phyloP scores from a whole-genome alignment of 495 filamentous ascomycete genomes.

The Letharia columbiana region DNA sequence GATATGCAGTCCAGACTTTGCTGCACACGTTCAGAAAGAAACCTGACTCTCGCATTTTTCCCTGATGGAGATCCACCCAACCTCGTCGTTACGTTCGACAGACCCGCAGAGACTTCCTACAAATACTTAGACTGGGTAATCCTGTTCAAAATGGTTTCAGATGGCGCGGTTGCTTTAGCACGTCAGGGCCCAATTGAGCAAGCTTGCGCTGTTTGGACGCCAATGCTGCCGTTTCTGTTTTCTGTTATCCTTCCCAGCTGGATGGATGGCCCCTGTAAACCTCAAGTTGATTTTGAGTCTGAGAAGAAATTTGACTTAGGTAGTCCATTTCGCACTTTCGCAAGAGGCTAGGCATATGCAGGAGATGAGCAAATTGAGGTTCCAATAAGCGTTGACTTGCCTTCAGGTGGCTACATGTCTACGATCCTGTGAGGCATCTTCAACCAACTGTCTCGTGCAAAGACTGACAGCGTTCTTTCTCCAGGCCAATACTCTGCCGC shows the following conservation, averaged over 20 bases:
- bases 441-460: not conserved
- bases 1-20: not conserved
- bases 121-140: not conserved
- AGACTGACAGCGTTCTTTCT: not conserved
- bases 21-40: not conserved
- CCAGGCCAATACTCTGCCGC: too few species aligned
- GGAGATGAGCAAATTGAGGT: not conserved
- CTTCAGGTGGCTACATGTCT: not conserved
- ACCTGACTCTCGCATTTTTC: not conserved
- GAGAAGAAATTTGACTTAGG: not conserved
- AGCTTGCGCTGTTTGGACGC: not conserved
- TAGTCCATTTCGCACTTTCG: too few species aligned
- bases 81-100: not conserved
- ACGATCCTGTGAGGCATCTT: not conserved
- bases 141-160: too few species aligned
- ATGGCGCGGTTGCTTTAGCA: not conserved
- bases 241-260: too few species aligned
- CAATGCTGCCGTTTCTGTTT: not conserved
- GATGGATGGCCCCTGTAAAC: not conserved
- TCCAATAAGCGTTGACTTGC: not conserved
- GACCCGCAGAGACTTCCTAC: not conserved
- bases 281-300: not conserved
- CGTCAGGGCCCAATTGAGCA: not conserved
- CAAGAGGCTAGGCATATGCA: not conserved
- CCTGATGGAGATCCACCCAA: not conserved